These are phyloP conservation scores for Hylodesmum podocarpum DNA, from an alignment of 306 rosid genomes.

Conservation along the genomic window DNA sequence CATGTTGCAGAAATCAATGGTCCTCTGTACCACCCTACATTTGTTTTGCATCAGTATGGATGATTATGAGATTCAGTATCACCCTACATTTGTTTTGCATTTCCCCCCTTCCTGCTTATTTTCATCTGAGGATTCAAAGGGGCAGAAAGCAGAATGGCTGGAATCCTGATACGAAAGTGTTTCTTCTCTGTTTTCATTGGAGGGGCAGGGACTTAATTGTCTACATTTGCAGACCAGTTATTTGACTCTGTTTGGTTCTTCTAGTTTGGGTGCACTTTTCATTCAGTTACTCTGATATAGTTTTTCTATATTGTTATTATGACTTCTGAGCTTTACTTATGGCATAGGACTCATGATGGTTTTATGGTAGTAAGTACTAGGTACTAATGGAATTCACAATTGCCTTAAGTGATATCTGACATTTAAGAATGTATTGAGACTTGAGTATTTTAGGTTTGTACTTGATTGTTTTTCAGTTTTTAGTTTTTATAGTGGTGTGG, in stretches of 20 bases:
- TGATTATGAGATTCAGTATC: neutral
- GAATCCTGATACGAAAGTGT: neutral
- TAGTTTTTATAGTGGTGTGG: neutral
- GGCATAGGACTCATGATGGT: neutral
- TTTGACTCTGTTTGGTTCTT: neutral
- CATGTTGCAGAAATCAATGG: neutral
- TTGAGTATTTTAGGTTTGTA: neutral
- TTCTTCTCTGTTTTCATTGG: slow-evolving; percentile 7
- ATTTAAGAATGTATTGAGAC: neutral
- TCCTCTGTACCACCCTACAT: neutral
- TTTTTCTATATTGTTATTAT: neutral
- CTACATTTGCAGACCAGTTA: neutral
- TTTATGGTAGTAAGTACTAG: too few relatives aligned
- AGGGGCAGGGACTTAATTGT: neutral
- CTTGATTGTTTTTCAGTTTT: neutral
- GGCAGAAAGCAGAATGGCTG: neutral
- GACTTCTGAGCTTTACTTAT: neutral
- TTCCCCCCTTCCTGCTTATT: neutral
- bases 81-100: neutral
- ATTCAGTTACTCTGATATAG: neutral
- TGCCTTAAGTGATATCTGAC: neutral
- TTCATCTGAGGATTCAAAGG: neutral
- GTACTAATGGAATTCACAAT: neutral
- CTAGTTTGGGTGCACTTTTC: neutral
- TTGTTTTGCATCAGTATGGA: neutral